A percentile compares a stretch with the other conserved stretches of the same genome.
Evolutionary conservation across 768 basidiomycete genomes (phyloP).

Genomic region (Pisolithus orientalis): DNA sequence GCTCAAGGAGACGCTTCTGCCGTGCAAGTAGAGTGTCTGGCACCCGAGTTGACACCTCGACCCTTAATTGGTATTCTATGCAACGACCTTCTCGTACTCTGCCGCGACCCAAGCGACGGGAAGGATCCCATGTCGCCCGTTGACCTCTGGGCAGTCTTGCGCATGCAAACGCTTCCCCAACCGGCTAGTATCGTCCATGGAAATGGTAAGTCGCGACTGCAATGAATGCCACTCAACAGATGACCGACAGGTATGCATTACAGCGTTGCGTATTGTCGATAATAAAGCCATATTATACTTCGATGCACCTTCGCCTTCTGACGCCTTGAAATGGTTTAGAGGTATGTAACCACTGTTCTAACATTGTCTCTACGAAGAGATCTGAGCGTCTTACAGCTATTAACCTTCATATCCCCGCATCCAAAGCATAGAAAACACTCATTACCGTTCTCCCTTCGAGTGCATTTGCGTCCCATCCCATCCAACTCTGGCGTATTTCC

Average conservation of each 20-base stretch:
- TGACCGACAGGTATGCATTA: not conserved
- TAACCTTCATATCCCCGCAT: slow-evolving; percentile 82
- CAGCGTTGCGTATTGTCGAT: slow-evolving; percentile 82
- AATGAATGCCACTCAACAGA: slow-evolving; percentile 4
- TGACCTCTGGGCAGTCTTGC: slow-evolving; percentile 93
- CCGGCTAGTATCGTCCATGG: slow-evolving; percentile 88
- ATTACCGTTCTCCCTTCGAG: slow-evolving; percentile 1
- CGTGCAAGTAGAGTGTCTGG: slow-evolving; percentile 87
- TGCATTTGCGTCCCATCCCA: not conserved
- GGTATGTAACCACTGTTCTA: slow-evolving; percentile 37
- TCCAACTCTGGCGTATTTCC: not conserved
- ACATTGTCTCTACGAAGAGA: not conserved
- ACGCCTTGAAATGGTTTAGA: slow-evolving; percentile 87
- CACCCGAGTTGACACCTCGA: slow-evolving; percentile 78
- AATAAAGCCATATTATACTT: slow-evolving; percentile 91
- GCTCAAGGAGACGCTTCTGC: slow-evolving; percentile 71
- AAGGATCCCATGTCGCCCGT: slow-evolving; percentile 68
- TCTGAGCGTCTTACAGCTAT: slow-evolving; percentile 48
- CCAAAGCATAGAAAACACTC: slow-evolving; percentile 51
- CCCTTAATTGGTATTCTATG: slow-evolving; percentile 79
- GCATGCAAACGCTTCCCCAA: slow-evolving; percentile 91
- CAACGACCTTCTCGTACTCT: slow-evolving; percentile 90
- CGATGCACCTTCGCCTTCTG: slow-evolving; percentile 76
- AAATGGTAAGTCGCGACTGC: slow-evolving; percentile 46
- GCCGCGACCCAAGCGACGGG: slow-evolving; percentile 79